Percentiles rank a stretch among this genome's conserved stretches.
These are phyloP conservation scores for Miamiensis avidus DNA, from an alignment of 169 alveolate genomes.

Conservation along the genomic window DNA sequence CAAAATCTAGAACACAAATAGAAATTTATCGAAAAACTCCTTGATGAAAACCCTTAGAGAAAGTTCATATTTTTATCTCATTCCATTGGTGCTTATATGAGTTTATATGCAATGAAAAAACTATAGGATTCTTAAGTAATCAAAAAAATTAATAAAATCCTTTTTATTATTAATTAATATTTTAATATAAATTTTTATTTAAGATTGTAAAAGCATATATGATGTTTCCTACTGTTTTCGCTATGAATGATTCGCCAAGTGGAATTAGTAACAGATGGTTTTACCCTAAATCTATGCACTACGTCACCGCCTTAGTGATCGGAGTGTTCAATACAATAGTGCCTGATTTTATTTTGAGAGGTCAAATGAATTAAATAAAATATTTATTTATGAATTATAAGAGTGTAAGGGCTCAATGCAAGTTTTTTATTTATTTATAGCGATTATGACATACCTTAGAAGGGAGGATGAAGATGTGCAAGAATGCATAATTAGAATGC, in stretches of 20 bases:
- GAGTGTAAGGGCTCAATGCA: too few species aligned
- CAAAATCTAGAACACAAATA: background rate
- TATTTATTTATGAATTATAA: too few species aligned
- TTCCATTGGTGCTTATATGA: background rate
- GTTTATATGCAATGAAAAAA: background rate
- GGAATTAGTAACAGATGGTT: background rate
- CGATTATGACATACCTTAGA: too few species aligned
- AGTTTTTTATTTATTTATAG: too few species aligned
- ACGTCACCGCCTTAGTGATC: background rate
- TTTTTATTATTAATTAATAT: too few species aligned
- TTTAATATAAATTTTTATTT: too few species aligned
- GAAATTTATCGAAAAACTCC: too few species aligned
- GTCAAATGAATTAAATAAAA: too few species aligned
- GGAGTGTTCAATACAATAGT: background rate
- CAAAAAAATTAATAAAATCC: too few species aligned
- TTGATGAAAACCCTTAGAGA: background rate
- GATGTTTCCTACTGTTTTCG: background rate
- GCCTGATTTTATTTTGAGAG: background rate
- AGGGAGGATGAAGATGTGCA: background rate
- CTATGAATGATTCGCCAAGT: background rate
- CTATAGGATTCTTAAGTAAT: background rate
- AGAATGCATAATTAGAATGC: background rate
- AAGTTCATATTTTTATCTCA: background rate
- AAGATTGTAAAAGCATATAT: background rate
- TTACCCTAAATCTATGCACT: background rate